Evolutionary conservation across 768 basidiomycete species (phyloP).

Genomic region (Psilocybe cyanescens): DNA sequence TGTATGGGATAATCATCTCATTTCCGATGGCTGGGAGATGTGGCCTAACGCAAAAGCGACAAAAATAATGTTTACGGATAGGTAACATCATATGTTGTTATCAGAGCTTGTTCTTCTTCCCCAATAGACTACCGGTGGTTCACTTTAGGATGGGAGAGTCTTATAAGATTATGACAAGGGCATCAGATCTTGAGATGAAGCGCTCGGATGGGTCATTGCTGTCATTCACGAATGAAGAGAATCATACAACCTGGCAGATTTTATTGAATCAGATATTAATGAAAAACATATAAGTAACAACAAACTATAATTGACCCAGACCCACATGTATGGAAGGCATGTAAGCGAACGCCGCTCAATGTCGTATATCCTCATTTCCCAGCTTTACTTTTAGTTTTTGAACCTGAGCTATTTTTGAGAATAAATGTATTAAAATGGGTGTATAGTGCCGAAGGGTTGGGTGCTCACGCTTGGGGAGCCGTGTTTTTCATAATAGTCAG

Average conservation of each 20-base stretch:
- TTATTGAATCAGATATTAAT: constrained; percentile 11
- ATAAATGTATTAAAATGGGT: not conserved
- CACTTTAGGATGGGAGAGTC: not conserved
- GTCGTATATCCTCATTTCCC: constrained; percentile 18
- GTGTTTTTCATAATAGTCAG: constrained; percentile 90
- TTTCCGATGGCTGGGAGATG: constrained; percentile 5
- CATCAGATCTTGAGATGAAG: constrained; percentile 8
- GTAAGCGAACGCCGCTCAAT: constrained; percentile 12
- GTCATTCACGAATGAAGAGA: constrained; percentile 7
- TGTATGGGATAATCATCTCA: constrained; percentile 2
- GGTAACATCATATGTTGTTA: not conserved
- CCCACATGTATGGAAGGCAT: constrained; percentile 5
- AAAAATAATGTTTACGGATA: not conserved
- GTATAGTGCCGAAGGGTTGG: not conserved
- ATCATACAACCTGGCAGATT: constrained; percentile 6
- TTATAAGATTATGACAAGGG: not conserved
- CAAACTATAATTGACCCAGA: constrained; percentile 2
- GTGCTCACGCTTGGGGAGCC: constrained; percentile 45
- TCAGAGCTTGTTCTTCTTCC: not conserved
- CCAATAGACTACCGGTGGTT: not conserved
- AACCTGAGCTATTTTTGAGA: constrained; percentile 6
- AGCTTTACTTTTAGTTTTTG: constrained; percentile 19
- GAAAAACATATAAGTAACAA: not conserved
- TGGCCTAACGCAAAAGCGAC: not conserved
- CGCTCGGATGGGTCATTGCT: constrained; percentile 7